A percentile compares a stretch with the other conserved stretches of the same genome.
phyloP scores from a whole-genome alignment of 352 stramenopile genomes.

The Thalassiosira pacifica region DNA sequence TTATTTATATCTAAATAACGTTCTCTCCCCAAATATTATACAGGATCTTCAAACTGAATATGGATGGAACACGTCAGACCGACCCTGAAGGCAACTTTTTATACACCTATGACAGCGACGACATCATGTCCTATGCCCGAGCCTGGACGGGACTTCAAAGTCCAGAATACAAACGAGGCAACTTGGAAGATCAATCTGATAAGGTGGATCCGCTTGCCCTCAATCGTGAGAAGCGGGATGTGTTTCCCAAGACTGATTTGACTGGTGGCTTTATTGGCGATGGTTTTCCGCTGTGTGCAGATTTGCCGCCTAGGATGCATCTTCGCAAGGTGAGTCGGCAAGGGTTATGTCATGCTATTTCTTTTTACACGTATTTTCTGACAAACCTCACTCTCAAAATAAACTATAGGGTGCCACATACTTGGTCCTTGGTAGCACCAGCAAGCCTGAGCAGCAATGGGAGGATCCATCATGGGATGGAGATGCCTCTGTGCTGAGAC shows the following conservation, averaged over 20 bases:
- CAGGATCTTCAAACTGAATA: conserved; percentile 60
- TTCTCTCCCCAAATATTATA: conserved; percentile 20
- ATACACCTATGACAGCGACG: conserved; percentile 73
- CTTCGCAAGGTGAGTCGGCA: conserved; percentile 1
- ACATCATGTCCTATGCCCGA: conserved; percentile 71
- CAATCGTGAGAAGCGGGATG: conserved; percentile 45
- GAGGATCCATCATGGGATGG: conserved; percentile 3
- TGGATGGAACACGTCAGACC: conserved; percentile 70
- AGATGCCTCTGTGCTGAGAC: background rate
- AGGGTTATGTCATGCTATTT: background rate
- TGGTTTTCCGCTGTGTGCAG: conserved; percentile 62
- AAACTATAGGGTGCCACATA: conserved; percentile 64
- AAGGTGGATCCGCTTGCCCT: conserved; percentile 13
- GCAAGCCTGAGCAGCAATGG: conserved; percentile 28
- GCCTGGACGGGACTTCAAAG: conserved; percentile 84
- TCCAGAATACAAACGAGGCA: conserved; percentile 17
- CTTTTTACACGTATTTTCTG: background rate
- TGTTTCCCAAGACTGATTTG: conserved; percentile 77
- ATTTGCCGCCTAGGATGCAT: conserved; percentile 56
- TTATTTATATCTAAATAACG: background rate
- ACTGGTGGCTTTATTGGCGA: conserved; percentile 72
- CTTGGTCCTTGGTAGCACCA: conserved; percentile 40
- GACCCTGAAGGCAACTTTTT: conserved; percentile 60
- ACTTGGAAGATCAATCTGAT: conserved; percentile 14
- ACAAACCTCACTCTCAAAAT: background rate